Evolutionary conservation across 2,329 filamentous ascomycete genomes (phyloP).

Genomic region (Monilinia aucupariae): DNA sequence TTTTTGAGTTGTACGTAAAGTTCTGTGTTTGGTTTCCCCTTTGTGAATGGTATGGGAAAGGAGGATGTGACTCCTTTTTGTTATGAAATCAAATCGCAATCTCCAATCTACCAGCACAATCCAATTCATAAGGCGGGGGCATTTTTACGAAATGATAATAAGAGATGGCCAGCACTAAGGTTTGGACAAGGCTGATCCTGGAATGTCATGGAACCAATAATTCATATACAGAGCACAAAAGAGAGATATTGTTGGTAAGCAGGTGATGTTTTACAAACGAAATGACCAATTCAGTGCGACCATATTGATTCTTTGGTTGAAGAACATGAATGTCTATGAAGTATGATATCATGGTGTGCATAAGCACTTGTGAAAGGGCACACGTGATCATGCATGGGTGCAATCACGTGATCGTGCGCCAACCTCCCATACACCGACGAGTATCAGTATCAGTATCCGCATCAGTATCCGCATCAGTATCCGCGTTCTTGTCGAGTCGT

Average conservation of each 20-base stretch:
- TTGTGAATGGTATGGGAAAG: not conserved
- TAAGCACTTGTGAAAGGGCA: too few species aligned
- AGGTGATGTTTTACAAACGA: not conserved
- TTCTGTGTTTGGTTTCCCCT: not conserved
- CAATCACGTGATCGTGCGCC: too few species aligned
- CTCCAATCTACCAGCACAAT: constrained; percentile 13
- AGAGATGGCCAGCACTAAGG: constrained; percentile 14
- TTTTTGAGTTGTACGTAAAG: constrained; percentile 2
- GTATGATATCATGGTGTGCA: too few species aligned
- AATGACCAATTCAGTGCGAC: not conserved
- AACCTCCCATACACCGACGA: too few species aligned
- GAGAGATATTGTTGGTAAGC: not conserved
- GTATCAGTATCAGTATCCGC: not conserved
- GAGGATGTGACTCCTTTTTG: constrained; percentile 11
- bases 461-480: too few species aligned
- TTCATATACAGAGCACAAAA: too few species aligned
- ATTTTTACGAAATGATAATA: constrained; percentile 2
- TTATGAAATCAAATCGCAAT: constrained; percentile 13
- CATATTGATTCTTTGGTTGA: too few species aligned
- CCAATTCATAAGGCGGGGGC: constrained; percentile 1
- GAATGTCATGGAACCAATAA: constrained; percentile 1
- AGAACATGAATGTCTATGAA: too few species aligned
- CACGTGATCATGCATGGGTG: too few species aligned
- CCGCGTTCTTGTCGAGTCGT: too few species aligned
- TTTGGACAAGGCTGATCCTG: constrained; percentile 10